phyloP scores from a whole-genome alignment of 305 asterid genomes.

The Fraxinus sp. region DNA sequence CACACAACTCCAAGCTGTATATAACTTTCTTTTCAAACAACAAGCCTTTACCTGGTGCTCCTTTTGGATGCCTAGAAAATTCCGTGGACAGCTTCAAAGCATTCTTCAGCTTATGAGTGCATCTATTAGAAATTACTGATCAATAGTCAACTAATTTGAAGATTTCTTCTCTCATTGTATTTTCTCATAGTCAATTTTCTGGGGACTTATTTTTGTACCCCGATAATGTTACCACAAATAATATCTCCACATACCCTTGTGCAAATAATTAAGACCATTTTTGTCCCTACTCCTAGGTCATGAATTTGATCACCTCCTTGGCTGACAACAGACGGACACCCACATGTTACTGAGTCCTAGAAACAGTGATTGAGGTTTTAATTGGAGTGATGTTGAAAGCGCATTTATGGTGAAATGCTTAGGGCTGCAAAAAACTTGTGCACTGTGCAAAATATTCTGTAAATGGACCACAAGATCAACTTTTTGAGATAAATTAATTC shows the following conservation, averaged over 20 bases:
- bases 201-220: not conserved
- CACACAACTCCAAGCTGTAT: constrained; percentile 5
- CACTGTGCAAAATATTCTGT: not conserved
- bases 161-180: not conserved
- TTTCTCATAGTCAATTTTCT: not conserved
- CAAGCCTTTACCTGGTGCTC: not conserved
- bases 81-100: not conserved
- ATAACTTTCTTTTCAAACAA: not conserved
- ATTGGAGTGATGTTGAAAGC: not conserved
- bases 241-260: not conserved
- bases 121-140: not conserved
- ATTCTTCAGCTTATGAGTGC: not conserved
- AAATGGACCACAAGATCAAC: not conserved
- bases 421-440: not conserved
- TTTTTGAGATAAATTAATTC: not conserved
- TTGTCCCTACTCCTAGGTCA: not conserved
- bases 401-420: constrained; percentile 1
- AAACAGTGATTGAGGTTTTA: not conserved
- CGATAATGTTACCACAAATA: not conserved
- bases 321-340: not conserved
- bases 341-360: not conserved
- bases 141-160: not conserved
- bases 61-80: not conserved
- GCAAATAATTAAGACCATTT: not conserved
- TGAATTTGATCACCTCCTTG: not conserved